Evolutionary conservation across 257 asterid species (phyloP), one percentile per base, ranked within the genome.

Genomic region (Gentiana straminea): DNA sequence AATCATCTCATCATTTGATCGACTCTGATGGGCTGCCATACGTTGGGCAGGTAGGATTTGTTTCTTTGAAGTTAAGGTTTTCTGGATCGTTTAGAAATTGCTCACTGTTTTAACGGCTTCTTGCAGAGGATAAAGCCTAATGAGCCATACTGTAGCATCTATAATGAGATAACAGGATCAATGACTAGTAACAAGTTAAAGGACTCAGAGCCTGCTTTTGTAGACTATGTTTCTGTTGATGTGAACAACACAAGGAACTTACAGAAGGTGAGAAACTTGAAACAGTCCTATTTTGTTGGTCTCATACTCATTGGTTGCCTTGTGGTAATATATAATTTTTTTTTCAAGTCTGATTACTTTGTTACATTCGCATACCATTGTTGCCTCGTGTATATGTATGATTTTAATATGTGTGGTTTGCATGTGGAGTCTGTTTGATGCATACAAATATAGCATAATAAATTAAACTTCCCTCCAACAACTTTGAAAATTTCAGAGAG

Each of bases 1-100:
- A 68, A 63, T 58, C 84, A 44, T 68, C 67, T 72, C 86, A 82
- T 73, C 68, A 70, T 59, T 46, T 76, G 62, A 83, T 92, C 64
- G 98, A 85, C 77, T 68, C 84, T 50, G 98, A 92, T 76, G 98
- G 98, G 51, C 95, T 92, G 58, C 98, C 98, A 63, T 77, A 78
- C 68, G 91, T 88, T 62, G 98, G 98, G 64, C 97, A 88, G 95
- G 98, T 91, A 63, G 60, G 45, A 35, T 11, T 36, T 70, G 44
- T 34, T 62, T 44, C 0, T 36, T 35, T 52, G 15, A 32, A 12
- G 46, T 1, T 50, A 7, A 13, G n/a, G 33, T 39, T 59, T 59
- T 7, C 60, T 44, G 35, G n/a, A 36, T 43, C 10, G 4, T 38
- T 34, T 8, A 33, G 3, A 51, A 37, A 45, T 49, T 35, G 50